A percentile compares a stretch with the other conserved stretches of the same genome.
These are phyloP conservation scores for Magnusiomyces clavatus DNA, from an alignment of 1,139 yeast genomes.

Conservation along the genomic window DNA sequence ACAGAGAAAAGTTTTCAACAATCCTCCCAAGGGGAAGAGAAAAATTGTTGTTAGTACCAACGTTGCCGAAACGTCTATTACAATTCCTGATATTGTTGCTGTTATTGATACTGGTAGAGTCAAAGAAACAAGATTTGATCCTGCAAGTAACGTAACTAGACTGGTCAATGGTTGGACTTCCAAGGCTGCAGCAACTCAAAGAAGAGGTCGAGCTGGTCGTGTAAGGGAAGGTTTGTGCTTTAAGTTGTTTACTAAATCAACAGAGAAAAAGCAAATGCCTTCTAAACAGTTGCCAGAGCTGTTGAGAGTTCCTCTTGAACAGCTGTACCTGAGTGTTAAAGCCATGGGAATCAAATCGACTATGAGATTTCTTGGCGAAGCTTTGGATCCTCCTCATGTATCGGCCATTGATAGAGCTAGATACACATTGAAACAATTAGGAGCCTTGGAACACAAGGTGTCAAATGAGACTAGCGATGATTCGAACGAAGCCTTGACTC, in stretches of 20 bases:
- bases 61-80: conserved; percentile 77
- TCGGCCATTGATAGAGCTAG: conserved; percentile 57
- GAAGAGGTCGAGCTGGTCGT: conserved; percentile 99
- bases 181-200: conserved; percentile 81
- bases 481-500: conserved; percentile 48
- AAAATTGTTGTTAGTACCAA: conserved; percentile 87
- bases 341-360: conserved; percentile 81
- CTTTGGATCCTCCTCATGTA: conserved; percentile 73
- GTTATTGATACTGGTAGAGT: conserved; percentile 87
- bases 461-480: conserved; percentile 20
- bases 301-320: conserved; percentile 72
- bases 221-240: conserved; percentile 75
- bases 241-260: conserved; percentile 62
- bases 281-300: conserved; percentile 84
- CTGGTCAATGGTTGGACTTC: conserved; percentile 84
- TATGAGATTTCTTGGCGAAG: conserved; percentile 56
- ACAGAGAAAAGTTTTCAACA: conserved; percentile 63
- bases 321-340: conserved; percentile 72
- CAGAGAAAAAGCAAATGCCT: conserved; percentile 50
- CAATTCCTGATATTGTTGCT: conserved; percentile 89
- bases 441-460: conserved; percentile 45
- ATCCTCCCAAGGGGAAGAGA: conserved; percentile 46
- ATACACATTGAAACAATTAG: conserved; percentile 55
- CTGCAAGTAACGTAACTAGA: conserved; percentile 58
- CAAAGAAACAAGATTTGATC: conserved; percentile 66